Conservation (phyloP, 1,284 basidiomycete species). For the Heterobasidion parviporum region DNA sequence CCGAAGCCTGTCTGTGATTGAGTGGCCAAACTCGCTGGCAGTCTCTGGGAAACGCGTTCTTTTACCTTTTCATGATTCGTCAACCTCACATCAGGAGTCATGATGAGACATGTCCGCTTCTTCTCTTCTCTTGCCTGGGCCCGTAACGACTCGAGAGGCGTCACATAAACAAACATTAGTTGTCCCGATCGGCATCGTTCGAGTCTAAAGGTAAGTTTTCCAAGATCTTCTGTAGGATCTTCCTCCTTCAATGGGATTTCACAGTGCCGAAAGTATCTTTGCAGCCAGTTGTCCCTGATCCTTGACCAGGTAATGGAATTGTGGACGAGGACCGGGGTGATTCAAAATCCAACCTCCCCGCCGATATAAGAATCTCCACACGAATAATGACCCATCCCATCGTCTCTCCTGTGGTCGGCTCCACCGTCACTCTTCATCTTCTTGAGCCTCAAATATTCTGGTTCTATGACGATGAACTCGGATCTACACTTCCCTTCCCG, state of each 20-base stretch:
- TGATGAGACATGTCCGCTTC: slow-evolving; percentile 1
- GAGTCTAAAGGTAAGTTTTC: slow-evolving; percentile 6
- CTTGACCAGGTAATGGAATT: not conserved
- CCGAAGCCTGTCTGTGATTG: not conserved
- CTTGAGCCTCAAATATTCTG: not conserved
- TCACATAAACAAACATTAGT: not conserved
- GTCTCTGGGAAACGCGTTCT: slow-evolving; percentile 6
- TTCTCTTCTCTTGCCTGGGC: not conserved
- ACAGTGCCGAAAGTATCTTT: not conserved
- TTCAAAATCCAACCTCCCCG: not conserved
- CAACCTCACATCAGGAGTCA: slow-evolving; percentile 3
- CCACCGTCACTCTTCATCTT: not conserved
- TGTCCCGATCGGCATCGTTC: slow-evolving; percentile 9
- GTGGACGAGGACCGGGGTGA: not conserved
- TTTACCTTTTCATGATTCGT: slow-evolving; percentile 7
- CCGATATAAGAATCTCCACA: not conserved
- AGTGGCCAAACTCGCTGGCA: slow-evolving; percentile 4
- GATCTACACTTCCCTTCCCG: not conserved
- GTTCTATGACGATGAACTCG: not conserved
- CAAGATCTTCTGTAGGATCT: slow-evolving; percentile 8
- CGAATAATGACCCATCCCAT: not conserved
- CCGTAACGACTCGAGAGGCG: not conserved
- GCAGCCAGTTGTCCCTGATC: not conserved
- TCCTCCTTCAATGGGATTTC: not conserved
- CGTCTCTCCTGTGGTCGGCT: not conserved